These are phyloP conservation scores for Gigaspora rosea DNA, from an alignment of 192 early-diverging fungal species.

Conservation along the genomic window DNA sequence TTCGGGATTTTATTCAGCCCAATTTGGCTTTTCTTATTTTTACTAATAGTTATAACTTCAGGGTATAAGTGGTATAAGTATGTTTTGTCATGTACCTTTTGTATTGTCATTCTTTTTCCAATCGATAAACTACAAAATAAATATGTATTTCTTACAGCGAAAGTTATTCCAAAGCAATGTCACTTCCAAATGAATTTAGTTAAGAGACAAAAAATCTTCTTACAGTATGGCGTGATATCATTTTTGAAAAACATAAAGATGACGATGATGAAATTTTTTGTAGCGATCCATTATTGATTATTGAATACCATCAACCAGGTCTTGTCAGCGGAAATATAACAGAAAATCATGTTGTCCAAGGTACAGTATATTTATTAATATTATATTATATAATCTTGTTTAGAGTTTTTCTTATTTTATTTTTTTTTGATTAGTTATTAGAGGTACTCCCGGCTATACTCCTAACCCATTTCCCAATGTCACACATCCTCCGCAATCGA, in stretches of 20 bases:
- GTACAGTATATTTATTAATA: not conserved
- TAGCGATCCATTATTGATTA: conserved; percentile 7
- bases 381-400: not conserved
- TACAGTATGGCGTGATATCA: not conserved
- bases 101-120: no score
- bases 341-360: not conserved
- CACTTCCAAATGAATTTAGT: not conserved
- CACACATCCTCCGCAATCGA: not conserved
- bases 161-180: not conserved
- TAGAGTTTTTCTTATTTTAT: not conserved
- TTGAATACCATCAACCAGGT: conserved; percentile 20
- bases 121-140: no score
- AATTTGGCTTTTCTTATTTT: conserved; percentile 8
- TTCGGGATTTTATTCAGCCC: not conserved
- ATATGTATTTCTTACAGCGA: not conserved
- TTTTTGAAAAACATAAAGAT: not conserved
- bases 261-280: conserved; percentile 14
- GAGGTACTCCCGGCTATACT: not conserved
- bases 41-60: not conserved
- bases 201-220: conserved; percentile 8
- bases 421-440: conserved; percentile 10
- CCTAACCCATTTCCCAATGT: not conserved
- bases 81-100: no score
- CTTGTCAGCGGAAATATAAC: not conserved
- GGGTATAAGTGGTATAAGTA: no score